These are phyloP conservation scores for Yamadazyma conglobata DNA, from an alignment of 1,139 yeast species.

Conservation along the genomic window DNA sequence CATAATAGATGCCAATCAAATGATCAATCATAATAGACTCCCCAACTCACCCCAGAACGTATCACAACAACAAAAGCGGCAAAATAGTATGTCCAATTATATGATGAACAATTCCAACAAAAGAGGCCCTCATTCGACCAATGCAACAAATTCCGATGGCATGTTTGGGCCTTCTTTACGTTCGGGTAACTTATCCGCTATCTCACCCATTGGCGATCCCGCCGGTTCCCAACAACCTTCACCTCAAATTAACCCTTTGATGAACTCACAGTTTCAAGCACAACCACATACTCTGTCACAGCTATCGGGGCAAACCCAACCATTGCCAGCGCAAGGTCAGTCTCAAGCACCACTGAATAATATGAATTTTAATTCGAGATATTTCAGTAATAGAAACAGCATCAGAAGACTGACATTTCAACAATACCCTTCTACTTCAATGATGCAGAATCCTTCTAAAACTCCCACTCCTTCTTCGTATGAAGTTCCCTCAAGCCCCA, in stretches of 20 bases:
- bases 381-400: constrained; percentile 2
- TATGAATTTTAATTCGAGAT: not conserved
- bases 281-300: constrained; percentile 8
- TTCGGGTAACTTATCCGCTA: not conserved
- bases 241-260: constrained; percentile 3
- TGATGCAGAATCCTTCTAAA: constrained; percentile 18
- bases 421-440: constrained; percentile 7
- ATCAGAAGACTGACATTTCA: constrained; percentile 15
- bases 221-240: constrained; percentile 4
- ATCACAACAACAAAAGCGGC: constrained; percentile 35
- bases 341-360: not conserved
- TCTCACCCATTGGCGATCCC: constrained; percentile 5
- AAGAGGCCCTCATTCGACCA: constrained; percentile 21
- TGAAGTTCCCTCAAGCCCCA: constrained; percentile 44
- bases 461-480: constrained; percentile 45
- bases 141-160: not conserved
- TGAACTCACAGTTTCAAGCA: constrained; percentile 7
- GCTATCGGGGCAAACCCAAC: constrained; percentile 5
- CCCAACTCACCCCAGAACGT: constrained; percentile 2
- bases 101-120: constrained; percentile 34
- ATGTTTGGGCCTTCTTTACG: constrained; percentile 1
- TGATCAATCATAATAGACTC: constrained; percentile 3
- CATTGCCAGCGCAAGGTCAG: not conserved
- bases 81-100: constrained; percentile 36
- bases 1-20: constrained; percentile 3